Evolutionary conservation across 805 yeast genomes (phyloP).

Genomic region (Ogataea degrootiae): DNA sequence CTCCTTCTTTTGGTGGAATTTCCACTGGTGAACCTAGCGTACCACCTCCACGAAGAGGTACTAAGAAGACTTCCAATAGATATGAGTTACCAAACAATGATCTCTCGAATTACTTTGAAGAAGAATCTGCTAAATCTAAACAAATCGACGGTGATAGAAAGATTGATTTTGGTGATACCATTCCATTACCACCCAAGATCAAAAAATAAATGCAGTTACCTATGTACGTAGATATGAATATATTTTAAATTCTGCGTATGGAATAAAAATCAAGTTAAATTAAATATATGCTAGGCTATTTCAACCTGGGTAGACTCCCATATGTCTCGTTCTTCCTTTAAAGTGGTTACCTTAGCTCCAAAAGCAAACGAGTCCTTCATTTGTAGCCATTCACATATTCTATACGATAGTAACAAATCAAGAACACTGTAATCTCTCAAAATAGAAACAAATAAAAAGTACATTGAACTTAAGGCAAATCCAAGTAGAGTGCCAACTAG

Average conservation of each 20-base stretch:
- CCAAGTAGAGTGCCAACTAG: slow-evolving; percentile 70
- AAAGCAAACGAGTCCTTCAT: slow-evolving; percentile 53
- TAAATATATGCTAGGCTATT: background rate
- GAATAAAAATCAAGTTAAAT: background rate
- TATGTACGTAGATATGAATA: background rate
- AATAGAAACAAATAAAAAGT: slow-evolving; percentile 48
- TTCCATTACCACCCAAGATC: slow-evolving; percentile 34
- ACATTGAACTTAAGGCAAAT: slow-evolving; percentile 44
- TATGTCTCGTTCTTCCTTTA: slow-evolving; percentile 19
- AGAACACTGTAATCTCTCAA: slow-evolving; percentile 65
- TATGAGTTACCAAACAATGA: slow-evolving; percentile 19
- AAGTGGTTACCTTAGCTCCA: slow-evolving; percentile 6
- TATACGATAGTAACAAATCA: slow-evolving; percentile 58
- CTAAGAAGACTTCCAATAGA: slow-evolving; percentile 5
- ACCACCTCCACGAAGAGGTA: slow-evolving; percentile 11
- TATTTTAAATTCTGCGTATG: background rate
- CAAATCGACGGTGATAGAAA: slow-evolving; percentile 32
- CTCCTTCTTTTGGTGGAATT: slow-evolving; percentile 18
- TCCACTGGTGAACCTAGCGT: slow-evolving; percentile 1
- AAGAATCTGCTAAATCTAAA: slow-evolving; percentile 37
- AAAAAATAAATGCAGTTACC: background rate
- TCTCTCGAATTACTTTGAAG: slow-evolving; percentile 35
- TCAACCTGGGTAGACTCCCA: slow-evolving; percentile 16
- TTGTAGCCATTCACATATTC: slow-evolving; percentile 44
- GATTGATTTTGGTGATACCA: slow-evolving; percentile 12